Evolutionary conservation across 805 yeast genomes (phyloP).

Genomic region (Suhomyces tanzawaensis): DNA sequence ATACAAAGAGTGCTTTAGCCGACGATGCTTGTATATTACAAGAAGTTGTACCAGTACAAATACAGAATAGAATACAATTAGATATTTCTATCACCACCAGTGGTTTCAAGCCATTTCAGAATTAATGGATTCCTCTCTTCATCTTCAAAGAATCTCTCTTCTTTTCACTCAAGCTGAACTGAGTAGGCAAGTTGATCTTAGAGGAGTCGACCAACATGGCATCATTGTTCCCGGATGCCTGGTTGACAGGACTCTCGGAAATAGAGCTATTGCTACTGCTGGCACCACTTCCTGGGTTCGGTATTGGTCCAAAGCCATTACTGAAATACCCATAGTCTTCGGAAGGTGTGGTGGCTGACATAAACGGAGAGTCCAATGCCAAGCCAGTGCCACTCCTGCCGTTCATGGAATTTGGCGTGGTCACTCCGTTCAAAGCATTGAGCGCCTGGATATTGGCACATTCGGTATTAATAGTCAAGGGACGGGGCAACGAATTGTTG

Average conservation of each 20-base stretch:
- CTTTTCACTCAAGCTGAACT: conserved; percentile 40
- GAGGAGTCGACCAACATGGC: conserved; percentile 13
- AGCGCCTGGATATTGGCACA: conserved; percentile 26
- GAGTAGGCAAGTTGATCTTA: conserved; percentile 27
- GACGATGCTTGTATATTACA: too few species aligned
- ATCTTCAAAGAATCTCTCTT: conserved; percentile 44
- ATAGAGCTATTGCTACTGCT: conserved; percentile 9
- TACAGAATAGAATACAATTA: too few species aligned
- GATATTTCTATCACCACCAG: too few species aligned
- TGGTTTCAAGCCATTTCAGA: too few species aligned
- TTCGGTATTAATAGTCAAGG: conserved; percentile 40
- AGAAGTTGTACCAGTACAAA: too few species aligned
- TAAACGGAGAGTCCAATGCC: conserved; percentile 41
- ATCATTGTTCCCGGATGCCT: conserved; percentile 9
- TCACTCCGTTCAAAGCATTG: conserved; percentile 20
- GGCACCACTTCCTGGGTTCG: conserved; percentile 4
- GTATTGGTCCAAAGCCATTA: conserved; percentile 11
- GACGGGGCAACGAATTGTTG: conserved; percentile 27
- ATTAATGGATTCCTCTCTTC: conserved; percentile 43
- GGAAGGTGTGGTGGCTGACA: conserved; percentile 36
- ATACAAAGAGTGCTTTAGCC: too few species aligned
- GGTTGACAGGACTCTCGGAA: conserved; percentile 15
- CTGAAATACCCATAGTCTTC: conserved; percentile 36
- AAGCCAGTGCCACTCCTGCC: conserved; percentile 6
- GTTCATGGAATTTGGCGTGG: conserved; percentile 1